These are phyloP conservation scores for Nothomitra cinnamomea DNA, from an alignment of 2,329 filamentous ascomycete genomes.

Conservation along the genomic window DNA sequence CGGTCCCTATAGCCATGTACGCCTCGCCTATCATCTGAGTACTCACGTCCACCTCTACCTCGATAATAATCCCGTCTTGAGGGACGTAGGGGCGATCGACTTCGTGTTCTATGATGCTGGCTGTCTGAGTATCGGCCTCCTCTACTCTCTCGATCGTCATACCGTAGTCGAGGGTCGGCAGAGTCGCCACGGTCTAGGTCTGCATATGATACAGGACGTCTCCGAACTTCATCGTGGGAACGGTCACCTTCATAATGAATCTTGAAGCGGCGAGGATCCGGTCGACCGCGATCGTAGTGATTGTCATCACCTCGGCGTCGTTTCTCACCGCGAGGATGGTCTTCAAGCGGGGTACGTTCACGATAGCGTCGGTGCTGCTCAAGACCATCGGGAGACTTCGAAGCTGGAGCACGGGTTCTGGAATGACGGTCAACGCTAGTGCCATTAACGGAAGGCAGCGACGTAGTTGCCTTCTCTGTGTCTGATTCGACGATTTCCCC, in stretches of 20 bases:
- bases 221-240: constrained; percentile 28
- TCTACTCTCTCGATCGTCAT: constrained; percentile 29
- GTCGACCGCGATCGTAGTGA: constrained; percentile 27
- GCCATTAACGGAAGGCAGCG: constrained; percentile 58
- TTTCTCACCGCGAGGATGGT: constrained; percentile 40
- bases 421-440: constrained; percentile 80
- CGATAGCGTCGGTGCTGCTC: background rate
- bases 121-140: constrained; percentile 31
- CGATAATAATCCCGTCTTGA: constrained; percentile 18
- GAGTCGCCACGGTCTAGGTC: constrained; percentile 33
- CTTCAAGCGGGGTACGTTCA: constrained; percentile 33
- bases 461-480: constrained; percentile 72
- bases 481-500: constrained; percentile 70
- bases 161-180: constrained; percentile 10
- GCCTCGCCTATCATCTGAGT: constrained; percentile 10
- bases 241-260: constrained; percentile 41
- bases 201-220: constrained; percentile 34
- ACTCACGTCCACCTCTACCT: constrained; percentile 14
- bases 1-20: constrained; percentile 12
- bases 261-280: constrained; percentile 43
- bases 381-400: constrained; percentile 33
- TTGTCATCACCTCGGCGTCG: constrained; percentile 47
- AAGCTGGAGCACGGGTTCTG: constrained; percentile 47
- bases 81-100: constrained; percentile 23
- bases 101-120: constrained; percentile 35